Conservation (phyloP, 495 filamentous ascomycete species). For the Neurospora intermedia region DNA sequence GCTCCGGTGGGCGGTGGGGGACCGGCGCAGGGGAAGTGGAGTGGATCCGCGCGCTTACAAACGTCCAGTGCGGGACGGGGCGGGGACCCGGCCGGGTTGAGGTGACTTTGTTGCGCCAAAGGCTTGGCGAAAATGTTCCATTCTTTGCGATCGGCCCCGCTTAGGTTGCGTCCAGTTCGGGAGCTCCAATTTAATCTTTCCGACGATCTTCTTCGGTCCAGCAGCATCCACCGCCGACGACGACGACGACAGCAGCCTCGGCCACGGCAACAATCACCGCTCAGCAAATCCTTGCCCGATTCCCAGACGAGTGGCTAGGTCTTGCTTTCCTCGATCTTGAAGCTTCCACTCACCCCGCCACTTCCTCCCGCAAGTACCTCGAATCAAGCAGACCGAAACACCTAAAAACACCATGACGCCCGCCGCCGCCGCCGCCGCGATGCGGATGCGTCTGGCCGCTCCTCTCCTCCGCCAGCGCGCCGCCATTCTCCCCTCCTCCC, state of each 20-base stretch:
- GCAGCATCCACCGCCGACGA: not conserved
- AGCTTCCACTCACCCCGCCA: not conserved
- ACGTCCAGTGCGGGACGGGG: not conserved
- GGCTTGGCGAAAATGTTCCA: not conserved
- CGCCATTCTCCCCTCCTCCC: not conserved
- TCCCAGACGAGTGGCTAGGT: not conserved
- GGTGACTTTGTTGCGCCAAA: not conserved
- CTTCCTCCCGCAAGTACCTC: not conserved
- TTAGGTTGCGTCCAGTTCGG: not conserved
- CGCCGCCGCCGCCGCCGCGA: slow-evolving; percentile 5
- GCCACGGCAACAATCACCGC: not conserved
- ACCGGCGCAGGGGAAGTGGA: not conserved
- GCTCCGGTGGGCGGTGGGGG: not conserved
- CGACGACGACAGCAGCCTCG: not conserved
- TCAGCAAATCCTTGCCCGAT: not conserved
- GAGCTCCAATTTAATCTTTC: not conserved
- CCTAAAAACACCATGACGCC: not conserved
- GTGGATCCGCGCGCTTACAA: not conserved
- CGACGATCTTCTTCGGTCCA: not conserved
- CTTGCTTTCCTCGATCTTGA: not conserved
- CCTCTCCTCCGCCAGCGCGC: slow-evolving; percentile 1
- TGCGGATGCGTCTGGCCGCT: slow-evolving; percentile 7
- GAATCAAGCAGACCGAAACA: not conserved
- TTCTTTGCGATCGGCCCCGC: not conserved
- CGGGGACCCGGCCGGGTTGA: not conserved